Base-by-base conservation (phyloP, 2,329 filamentous ascomycete species). In the Mariannaea sp. region DNA sequence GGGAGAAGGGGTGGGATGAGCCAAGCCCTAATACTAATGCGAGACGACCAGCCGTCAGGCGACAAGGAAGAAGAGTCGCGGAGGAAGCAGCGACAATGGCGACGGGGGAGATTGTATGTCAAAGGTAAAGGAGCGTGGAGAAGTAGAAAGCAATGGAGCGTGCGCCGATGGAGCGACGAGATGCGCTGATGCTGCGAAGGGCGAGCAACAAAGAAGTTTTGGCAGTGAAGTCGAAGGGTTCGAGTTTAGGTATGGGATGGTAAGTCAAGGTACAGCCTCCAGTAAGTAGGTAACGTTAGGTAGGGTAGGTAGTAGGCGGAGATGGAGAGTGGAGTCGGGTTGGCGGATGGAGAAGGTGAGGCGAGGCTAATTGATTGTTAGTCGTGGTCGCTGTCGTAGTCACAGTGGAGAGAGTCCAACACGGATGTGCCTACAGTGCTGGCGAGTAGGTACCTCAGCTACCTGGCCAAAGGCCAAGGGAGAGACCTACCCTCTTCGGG, bases 21-120 rank as follows among this genome's bases (percentile, higher is more conserved):
- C 62, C 60, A 60, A 66, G 64, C 62, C 64, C 64, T 66, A 66
- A 65, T 61, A 57, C 59, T 63, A 57, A 65, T 61, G 62, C 64
- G 53, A 66, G 64, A 66, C 64, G 64, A 66, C 64, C 64, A 65
- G 64, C 65, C 64, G 64, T 64, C 64, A 55, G 61, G 64, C 61
- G 57, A 61, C 50, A 60, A 62, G 62, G 55, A 61, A 57, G 55
- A 49, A 55, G 39, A 48, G 60, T 56, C 57, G 47, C 46, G 40
- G 35, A 44, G 17, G 29, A 54, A 49, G 50, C 39, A 41, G 43
- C 49, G 50, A 43, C 35, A n/a, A 54, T 33, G n/a, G n/a, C n/a
- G n/a, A n/a, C n/a, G n/a, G n/a, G 47, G 50, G 44, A 36, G 38
- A 30, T 29, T 36, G 38, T 39, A 22, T 41, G 55, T 45, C 38